These are phyloP conservation scores for Zarea fungicola DNA, from an alignment of 2,329 filamentous ascomycete genomes.

Conservation along the genomic window DNA sequence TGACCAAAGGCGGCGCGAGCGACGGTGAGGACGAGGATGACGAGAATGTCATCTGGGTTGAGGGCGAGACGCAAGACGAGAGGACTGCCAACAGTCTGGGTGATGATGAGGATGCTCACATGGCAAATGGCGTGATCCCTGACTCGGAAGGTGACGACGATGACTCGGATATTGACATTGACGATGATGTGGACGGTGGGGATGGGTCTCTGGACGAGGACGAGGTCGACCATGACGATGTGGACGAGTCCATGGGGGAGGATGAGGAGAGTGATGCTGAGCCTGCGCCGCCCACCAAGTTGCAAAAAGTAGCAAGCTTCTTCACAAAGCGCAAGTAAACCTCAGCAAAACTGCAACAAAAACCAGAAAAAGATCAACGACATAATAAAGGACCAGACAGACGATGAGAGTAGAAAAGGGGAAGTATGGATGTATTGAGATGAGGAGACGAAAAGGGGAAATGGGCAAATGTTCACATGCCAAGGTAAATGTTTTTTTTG, in stretches of 20 bases:
- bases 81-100: conserved; percentile 24
- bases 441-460: too few species aligned
- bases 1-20: conserved; percentile 40
- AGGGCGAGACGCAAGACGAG: conserved; percentile 64
- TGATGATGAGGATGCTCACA: conserved; percentile 34
- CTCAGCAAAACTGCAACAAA: conserved; percentile 6
- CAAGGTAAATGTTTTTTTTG: not conserved
- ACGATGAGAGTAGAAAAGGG: too few species aligned
- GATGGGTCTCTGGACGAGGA: conserved; percentile 51
- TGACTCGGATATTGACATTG: conserved; percentile 38
- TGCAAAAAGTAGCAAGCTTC: conserved; percentile 35
- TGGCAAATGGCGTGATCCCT: conserved; percentile 49
- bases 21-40: conserved; percentile 52
- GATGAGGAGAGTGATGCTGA: conserved; percentile 50
- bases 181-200: conserved; percentile 42
- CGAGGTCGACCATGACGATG: conserved; percentile 55
- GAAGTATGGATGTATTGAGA: too few species aligned
- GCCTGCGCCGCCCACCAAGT: conserved; percentile 41
- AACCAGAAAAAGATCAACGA: not conserved
- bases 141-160: conserved; percentile 57
- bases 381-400: not conserved
- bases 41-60: conserved; percentile 79
- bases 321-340: conserved; percentile 16
- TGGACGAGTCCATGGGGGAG: conserved; percentile 49
- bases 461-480: too few species aligned